Percentiles rank a stretch among this genome's conserved stretches.
Conservation (phyloP, 169 alveolate genomes). For the Ichthyophthirius multifiliis region DNA sequence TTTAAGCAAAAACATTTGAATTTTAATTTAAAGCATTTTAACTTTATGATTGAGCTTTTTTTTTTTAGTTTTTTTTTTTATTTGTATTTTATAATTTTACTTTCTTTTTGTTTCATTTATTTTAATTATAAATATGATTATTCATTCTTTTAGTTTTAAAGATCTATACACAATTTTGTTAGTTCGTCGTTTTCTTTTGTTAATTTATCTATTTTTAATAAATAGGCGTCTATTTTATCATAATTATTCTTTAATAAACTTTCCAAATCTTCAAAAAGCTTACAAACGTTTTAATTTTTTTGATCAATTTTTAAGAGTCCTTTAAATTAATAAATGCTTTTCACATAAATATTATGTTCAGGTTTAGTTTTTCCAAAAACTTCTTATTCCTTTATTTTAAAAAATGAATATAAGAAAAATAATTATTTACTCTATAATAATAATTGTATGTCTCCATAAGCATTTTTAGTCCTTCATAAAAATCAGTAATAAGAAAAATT, state of each 20-base stretch:
- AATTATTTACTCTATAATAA: background rate
- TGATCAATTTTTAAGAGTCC: background rate
- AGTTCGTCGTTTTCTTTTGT: background rate
- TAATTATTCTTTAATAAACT: background rate
- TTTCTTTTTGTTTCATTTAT: background rate
- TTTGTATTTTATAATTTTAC: background rate
- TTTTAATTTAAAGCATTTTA: background rate
- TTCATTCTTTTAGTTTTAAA: background rate
- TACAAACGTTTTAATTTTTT: background rate
- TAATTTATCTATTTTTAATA: background rate
- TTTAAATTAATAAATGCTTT: conserved; percentile 5
- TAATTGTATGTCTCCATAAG: conserved; percentile 1
- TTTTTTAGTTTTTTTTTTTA: background rate
- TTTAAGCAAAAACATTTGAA: too few species aligned
- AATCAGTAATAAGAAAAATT: conserved; percentile 9
- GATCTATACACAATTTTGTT: background rate
- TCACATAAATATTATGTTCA: conserved; percentile 2
- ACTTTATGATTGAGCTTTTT: background rate
- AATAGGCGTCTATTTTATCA: background rate
- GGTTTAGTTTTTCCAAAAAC: background rate
- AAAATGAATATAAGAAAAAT: background rate
- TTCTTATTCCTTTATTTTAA: background rate
- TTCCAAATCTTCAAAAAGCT: conserved; percentile 11
- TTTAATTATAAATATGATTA: too few species aligned
- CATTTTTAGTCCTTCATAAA: conserved; percentile 1